Evolutionary conservation across 176 grass and related monocot genomes (phyloP).

Genomic region (Lolium multiflorum): DNA sequence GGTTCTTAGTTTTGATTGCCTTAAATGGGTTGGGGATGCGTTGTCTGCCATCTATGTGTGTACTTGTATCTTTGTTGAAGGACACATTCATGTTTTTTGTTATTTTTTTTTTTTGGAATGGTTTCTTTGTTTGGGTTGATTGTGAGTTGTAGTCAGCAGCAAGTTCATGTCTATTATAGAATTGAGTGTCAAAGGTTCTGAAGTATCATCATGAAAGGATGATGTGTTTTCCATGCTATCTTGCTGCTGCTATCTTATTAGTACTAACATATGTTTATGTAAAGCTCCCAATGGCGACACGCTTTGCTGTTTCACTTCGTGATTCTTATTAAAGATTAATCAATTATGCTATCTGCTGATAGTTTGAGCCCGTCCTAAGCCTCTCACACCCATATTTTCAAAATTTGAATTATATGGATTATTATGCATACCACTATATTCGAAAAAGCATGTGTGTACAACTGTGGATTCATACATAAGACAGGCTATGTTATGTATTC

Average conservation of each 20-base stretch:
- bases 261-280: not conserved
- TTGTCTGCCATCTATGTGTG: not conserved
- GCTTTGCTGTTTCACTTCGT: not conserved
- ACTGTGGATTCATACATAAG: slow-evolving; percentile 20
- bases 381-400: not conserved
- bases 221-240: not conserved
- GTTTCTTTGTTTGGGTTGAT: slow-evolving; percentile 9
- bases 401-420: slow-evolving; percentile 24
- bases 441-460: slow-evolving; percentile 33
- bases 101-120: slow-evolving; percentile 24
- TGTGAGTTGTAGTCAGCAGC: not conserved
- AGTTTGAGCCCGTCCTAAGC: not conserved
- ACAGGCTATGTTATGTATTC: not conserved
- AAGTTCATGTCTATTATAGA: not conserved
- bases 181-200: not conserved
- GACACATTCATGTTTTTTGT: not conserved
- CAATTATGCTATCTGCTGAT: not conserved
- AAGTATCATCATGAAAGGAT: not conserved
- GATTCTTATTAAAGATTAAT: not conserved
- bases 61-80: slow-evolving; percentile 20
- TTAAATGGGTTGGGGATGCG: not conserved
- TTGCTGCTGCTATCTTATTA: not conserved
- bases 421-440: slow-evolving; percentile 23
- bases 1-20: slow-evolving; percentile 27
- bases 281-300: not conserved